Base-by-base conservation (phyloP, 2,329 filamentous ascomycete genomes). In the Lasiodiplodia theobromae region DNA sequence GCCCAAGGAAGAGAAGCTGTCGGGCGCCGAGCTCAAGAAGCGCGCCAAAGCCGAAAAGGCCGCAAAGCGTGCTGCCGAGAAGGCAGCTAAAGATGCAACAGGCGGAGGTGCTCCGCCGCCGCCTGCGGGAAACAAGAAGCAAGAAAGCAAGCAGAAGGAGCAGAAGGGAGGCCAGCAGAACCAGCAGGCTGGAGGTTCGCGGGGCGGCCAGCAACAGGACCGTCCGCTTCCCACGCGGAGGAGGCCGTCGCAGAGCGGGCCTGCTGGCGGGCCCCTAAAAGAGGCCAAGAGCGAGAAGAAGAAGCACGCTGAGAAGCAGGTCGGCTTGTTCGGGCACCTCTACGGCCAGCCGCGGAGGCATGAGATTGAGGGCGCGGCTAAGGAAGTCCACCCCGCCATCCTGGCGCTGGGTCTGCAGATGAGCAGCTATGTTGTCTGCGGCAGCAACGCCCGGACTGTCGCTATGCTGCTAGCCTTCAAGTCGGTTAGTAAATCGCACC, bases 11-110 rank as follows among this genome's bases (percentile, higher is more conserved):
- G 74, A 78, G 74, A 92, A 92, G 78, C 83, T 92, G 38, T 89
- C 91, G 1, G 86, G 87, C 44, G 93, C 93, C 23, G 92, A 97
- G 80, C 78, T 97, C 75, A 98, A 98, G 82, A 95, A 94, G 75
- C 90, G 89, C 78, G 91, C 91, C 70, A 95, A 97, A 79, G 94
- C 93, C 38, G 95, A 97, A 78, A 98, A 97, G 83, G 91, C 92
- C 65, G 94, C 94, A 57, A 87, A 93, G 70, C 87, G 95, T 82
- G 93, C 92, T 60, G 89, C 77, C 89, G 76, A 88, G 86, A 74
- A 93, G 91, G 77, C 83, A 16, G 25, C 44, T 12, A 84, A 37
- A 83, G 85, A 37, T 74, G 65, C 51, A 18, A 37, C 37, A 21
- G 56, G 64, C 7, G 60, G 74, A 18, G 72, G 70, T 25, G 66